Conservation (phyloP, 192 early-diverging fungal species). For the Geosiphon pyriformis region DNA sequence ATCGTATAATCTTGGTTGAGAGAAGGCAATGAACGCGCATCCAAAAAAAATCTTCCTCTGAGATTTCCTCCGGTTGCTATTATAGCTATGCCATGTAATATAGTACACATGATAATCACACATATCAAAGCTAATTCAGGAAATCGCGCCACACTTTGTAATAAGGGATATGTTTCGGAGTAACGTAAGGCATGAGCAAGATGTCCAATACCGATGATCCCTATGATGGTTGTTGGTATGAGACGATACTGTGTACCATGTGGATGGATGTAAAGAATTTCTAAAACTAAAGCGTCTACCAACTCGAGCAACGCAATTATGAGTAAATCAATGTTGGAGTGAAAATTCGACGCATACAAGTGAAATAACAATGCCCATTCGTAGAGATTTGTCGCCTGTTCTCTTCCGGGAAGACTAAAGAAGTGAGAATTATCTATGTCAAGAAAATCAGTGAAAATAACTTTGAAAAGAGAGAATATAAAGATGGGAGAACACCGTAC, state of each 20-base stretch:
- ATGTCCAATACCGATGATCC: conserved; percentile 36
- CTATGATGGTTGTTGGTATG: conserved; percentile 38
- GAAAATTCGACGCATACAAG: conserved; percentile 33
- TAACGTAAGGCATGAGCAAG: conserved; percentile 34
- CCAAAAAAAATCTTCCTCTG: conserved; percentile 39
- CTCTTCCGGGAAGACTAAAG: conserved; percentile 24
- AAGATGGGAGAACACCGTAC: no score
- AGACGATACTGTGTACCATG: conserved; percentile 35
- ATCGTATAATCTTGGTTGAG: conserved; percentile 39
- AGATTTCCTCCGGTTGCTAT: conserved; percentile 41
- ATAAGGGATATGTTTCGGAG: conserved; percentile 33
- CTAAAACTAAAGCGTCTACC: conserved; percentile 36
- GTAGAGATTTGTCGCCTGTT: conserved; percentile 38
- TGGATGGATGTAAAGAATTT: conserved; percentile 36
- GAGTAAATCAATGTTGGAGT: conserved; percentile 34
- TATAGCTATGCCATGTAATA: conserved; percentile 36
- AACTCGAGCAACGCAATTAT: conserved; percentile 38
- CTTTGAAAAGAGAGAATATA: not conserved
- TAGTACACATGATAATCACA: conserved; percentile 38
- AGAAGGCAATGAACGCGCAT: conserved; percentile 33
- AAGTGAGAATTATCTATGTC: no score
- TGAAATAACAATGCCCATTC: conserved; percentile 44
- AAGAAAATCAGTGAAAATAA: not conserved
- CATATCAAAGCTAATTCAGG: conserved; percentile 42
- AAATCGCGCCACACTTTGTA: conserved; percentile 38